A percentile compares a stretch with the other conserved stretches of the same genome.
phyloP scores from a whole-genome alignment of 2,329 filamentous ascomycete species.

The Colletotrichum siamense region DNA sequence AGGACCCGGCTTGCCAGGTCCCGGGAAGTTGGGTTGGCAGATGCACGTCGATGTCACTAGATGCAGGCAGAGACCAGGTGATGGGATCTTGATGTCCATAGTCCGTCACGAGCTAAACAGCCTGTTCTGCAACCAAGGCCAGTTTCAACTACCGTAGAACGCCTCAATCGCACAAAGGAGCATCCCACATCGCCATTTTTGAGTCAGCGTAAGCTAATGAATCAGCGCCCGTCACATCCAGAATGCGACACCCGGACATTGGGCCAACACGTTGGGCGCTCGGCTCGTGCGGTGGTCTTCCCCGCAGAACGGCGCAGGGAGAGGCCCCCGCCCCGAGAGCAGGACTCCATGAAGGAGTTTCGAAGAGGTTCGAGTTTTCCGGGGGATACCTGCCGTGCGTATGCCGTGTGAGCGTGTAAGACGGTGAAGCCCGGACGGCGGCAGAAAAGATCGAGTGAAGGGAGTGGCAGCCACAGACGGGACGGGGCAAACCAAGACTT shows the following conservation, averaged over 20 bases:
- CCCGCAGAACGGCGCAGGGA: not conserved
- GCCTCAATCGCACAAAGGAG: not conserved
- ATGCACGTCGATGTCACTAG: not conserved
- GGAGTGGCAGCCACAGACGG: not conserved
- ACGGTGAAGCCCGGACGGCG: not conserved
- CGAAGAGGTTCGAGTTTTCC: slow-evolving; percentile 13
- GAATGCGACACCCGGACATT: not conserved
- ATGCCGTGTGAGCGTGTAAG: not conserved
- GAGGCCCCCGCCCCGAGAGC: not conserved
- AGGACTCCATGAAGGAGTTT: slow-evolving; percentile 1
- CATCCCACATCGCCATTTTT: not conserved
- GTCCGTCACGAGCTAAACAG: not conserved
- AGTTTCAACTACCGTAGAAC: not conserved
- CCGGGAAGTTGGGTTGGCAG: not conserved
- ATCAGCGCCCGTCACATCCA: not conserved
- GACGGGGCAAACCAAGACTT: not conserved
- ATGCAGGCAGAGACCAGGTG: not conserved
- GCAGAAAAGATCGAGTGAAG: not conserved
- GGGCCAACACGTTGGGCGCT: not conserved
- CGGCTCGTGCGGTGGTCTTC: not conserved
- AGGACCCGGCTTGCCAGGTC: not conserved
- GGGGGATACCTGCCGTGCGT: not conserved
- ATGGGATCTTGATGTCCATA: not conserved
- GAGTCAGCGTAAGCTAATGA: not conserved
- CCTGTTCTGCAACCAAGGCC: not conserved